phyloP scores from a whole-genome alignment of 352 stramenopile genomes.

The Heterotrichella gracilis region DNA sequence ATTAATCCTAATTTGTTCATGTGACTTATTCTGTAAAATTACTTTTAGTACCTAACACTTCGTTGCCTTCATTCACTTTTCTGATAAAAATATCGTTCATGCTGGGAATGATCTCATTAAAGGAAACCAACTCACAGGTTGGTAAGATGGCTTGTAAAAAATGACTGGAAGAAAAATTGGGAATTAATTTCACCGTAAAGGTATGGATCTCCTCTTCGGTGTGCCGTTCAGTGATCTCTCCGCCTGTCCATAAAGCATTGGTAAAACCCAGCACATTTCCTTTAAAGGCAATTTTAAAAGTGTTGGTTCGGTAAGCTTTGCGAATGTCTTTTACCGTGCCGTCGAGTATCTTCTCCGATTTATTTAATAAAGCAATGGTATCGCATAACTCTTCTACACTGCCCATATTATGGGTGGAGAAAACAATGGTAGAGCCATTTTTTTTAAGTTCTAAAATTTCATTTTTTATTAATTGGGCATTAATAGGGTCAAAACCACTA shows the following conservation, averaged over 20 bases:
- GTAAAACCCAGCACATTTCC: not conserved
- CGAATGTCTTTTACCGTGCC: not conserved
- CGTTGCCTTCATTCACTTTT: not conserved
- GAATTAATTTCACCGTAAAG: not conserved
- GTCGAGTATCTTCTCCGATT: not conserved
- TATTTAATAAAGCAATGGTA: not conserved
- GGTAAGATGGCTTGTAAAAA: not conserved
- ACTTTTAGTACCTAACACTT: not conserved
- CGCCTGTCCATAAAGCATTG: not conserved
- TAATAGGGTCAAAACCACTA: not conserved
- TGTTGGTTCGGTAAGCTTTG: not conserved
- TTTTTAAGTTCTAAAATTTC: slow-evolving; percentile 4
- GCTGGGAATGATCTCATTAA: not conserved
- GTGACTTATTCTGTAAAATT: not conserved
- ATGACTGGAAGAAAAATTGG: not conserved
- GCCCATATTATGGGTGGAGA: not conserved
- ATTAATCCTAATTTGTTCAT: not conserved
- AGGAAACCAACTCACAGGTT: not conserved
- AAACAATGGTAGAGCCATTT: not conserved
- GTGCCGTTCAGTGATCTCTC: not conserved
- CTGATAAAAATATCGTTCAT: slow-evolving; percentile 6
- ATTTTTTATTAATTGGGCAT: not conserved
- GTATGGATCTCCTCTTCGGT: not conserved
- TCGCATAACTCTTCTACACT: not conserved
- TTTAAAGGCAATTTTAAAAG: not conserved